Base-by-base conservation (phyloP, 495 filamentous ascomycete genomes). In the Neurospora sp. region DNA sequence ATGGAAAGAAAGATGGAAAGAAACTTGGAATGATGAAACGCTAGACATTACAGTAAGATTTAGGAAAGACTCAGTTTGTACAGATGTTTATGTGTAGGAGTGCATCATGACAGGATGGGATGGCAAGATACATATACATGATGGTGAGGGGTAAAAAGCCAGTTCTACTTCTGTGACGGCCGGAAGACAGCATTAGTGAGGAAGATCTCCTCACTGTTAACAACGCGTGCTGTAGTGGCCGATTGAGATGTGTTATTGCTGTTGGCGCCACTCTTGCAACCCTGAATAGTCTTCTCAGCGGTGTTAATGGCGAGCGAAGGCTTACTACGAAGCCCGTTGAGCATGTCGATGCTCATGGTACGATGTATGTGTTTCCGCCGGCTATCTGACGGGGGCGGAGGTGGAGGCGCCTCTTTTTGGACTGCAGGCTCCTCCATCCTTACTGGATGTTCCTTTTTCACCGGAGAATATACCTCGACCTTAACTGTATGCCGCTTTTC, bases 171-270 rank as follows among this genome's bases (percentile, higher is more conserved):
- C 54, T 35, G 54, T 18, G 27, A 6, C 27, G 79, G 79, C 66
- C 75, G 75, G 77, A 85, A 86, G 20, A 86, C 84, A 40, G 84
- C 83, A 71, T 78, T 79, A 39, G 84, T 85, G 37, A 86, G 80
- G 62, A 84, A 84, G 16, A 85, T 23, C 69, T 84, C 81, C 27
- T 71, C 76, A 14, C 74, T 71, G 11, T 62, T 76, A 3, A 75
- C 20, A 11, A 48, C 37, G 37, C 69, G 72, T 11, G 69, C 73
- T 4, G 20, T 44, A 37, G 35, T 77, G 73, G 70, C 73, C 77
- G 69, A 74, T 62, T 71, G 37, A 42, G 27, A 62, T 18, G 35
- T 39, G 23, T 74, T 20, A 18, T 72, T 66, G 69, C 7, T 8
- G 69, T 27, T 27, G 44, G 59, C 37, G 39, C 78, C 38, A 70